Evolutionary conservation across 2,329 filamentous ascomycete species (phyloP).

Genomic region (Aspergillus tamarii): DNA sequence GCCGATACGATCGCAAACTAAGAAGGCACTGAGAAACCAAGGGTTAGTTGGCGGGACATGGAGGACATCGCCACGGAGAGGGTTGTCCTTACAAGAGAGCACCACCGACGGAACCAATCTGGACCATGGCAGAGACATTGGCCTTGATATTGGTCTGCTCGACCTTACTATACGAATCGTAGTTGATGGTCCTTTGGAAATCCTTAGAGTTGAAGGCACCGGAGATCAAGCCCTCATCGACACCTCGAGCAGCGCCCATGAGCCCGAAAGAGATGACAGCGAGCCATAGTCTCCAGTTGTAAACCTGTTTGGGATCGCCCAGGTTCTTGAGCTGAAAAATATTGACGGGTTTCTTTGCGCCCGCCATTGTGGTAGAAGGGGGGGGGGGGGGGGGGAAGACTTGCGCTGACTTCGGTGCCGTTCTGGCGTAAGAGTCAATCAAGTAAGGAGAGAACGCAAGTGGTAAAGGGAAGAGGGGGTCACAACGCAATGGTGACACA

Average conservation of each 20-base stretch:
- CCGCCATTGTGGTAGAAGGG: slow-evolving; percentile 34
- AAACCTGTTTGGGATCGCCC: slow-evolving; percentile 68
- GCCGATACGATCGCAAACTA: slow-evolving; percentile 53
- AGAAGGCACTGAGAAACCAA: slow-evolving; percentile 47
- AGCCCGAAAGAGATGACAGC: slow-evolving; percentile 74
- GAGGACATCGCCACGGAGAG: background rate
- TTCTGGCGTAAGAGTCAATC: background rate
- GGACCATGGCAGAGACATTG: slow-evolving; percentile 81
- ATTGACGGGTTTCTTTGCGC: slow-evolving; percentile 52
- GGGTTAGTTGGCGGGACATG: background rate
- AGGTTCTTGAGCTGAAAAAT: slow-evolving; percentile 65
- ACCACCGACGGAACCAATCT: slow-evolving; percentile 74
- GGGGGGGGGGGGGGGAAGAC: too few relatives aligned
- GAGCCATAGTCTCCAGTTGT: slow-evolving; percentile 81
- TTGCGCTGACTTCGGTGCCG: background rate
- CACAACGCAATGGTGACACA: background rate
- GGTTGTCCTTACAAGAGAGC: slow-evolving; percentile 59
- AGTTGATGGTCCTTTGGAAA: slow-evolving; percentile 64
- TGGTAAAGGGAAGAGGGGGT: too few relatives aligned
- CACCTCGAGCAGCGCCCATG: slow-evolving; percentile 74
- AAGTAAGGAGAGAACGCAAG: background rate
- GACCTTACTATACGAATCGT: slow-evolving; percentile 55
- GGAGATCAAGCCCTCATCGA: slow-evolving; percentile 80
- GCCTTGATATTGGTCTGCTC: slow-evolving; percentile 70
- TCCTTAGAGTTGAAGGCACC: slow-evolving; percentile 70